Conservation (phyloP, 208 protist species). For the Leishmania major region DNA sequence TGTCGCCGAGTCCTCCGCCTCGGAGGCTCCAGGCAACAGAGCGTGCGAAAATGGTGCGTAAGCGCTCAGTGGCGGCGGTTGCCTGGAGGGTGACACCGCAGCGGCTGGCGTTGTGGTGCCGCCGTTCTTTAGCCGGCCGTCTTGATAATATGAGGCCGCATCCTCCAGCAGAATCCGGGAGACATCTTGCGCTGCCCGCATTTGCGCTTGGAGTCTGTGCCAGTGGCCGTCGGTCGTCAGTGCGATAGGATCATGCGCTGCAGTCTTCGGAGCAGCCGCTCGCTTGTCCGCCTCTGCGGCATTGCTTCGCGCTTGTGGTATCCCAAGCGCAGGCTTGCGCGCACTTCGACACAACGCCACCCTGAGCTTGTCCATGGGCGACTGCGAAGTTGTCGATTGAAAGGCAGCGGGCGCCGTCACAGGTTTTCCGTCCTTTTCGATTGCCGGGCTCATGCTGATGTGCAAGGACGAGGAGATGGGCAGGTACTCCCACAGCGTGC, state of each 20-base stretch:
- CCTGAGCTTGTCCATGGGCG: neutral
- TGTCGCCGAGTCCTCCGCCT: neutral
- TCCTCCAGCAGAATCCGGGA: neutral
- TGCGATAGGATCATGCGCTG: conserved; percentile 1
- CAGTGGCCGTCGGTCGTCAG: neutral
- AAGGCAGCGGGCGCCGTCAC: neutral
- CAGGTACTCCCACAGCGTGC: conserved; percentile 20
- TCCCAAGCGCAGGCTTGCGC: neutral
- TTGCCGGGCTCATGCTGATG: neutral
- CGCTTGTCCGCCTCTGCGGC: neutral
- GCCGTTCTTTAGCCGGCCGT: neutral
- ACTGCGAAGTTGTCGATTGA: neutral
- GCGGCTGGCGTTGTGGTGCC: neutral
- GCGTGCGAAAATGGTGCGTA: neutral
- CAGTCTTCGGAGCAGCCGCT: neutral
- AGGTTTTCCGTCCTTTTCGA: neutral
- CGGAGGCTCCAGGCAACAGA: neutral
- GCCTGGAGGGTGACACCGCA: neutral
- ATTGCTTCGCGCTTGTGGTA: neutral
- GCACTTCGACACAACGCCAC: neutral
- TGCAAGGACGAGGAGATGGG: neutral
- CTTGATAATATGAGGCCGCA: neutral
- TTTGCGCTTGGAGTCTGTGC: neutral
- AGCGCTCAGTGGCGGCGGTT: neutral
- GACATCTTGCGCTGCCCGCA: neutral